Percentiles rank a stretch among this genome's conserved stretches.
These are phyloP conservation scores for Laetiporus sulphureus DNA, from an alignment of 1,284 basidiomycete genomes.

Conservation along the genomic window DNA sequence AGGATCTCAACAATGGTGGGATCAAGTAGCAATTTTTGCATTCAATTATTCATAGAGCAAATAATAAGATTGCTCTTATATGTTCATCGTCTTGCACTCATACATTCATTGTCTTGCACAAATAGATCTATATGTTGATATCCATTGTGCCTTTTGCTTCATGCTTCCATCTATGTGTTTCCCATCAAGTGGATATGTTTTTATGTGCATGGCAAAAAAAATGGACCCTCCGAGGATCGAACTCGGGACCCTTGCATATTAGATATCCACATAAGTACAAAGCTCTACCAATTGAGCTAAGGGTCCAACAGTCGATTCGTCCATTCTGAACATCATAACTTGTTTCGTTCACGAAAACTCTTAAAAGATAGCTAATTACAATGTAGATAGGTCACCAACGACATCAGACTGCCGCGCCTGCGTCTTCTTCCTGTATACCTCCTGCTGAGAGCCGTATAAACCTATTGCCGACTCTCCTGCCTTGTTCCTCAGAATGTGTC, in stretches of 20 bases:
- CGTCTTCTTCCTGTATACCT: slow-evolving; percentile 39
- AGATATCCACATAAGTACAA: slow-evolving; percentile 41
- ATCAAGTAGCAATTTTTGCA: not conserved
- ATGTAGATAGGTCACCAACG: not conserved
- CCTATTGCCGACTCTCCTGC: slow-evolving; percentile 63
- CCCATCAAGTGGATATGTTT: too few species aligned
- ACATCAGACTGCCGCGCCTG: slow-evolving; percentile 13
- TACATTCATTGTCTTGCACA: too few species aligned
- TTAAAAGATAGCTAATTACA: not conserved
- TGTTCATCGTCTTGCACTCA: too few species aligned
- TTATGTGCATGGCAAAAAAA: slow-evolving; percentile 17
- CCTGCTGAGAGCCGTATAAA: slow-evolving; percentile 47
- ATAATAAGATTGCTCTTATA: too few species aligned
- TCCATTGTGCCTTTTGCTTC: too few species aligned
- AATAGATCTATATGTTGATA: too few species aligned
- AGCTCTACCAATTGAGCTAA: slow-evolving; percentile 45
- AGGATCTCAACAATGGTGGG: not conserved
- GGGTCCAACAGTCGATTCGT: slow-evolving; percentile 34
- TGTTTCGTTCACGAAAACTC: not conserved
- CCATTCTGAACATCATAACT: not conserved
- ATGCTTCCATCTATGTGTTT: too few species aligned
- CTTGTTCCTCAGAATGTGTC: slow-evolving; percentile 80
- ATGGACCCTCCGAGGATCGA: slow-evolving; percentile 43
- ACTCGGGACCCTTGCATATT: slow-evolving; percentile 42
- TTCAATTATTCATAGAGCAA: too few species aligned